These are phyloP conservation scores for Penicillium sp. DNA, from an alignment of 2,329 filamentous ascomycete genomes.

Conservation along the genomic window DNA sequence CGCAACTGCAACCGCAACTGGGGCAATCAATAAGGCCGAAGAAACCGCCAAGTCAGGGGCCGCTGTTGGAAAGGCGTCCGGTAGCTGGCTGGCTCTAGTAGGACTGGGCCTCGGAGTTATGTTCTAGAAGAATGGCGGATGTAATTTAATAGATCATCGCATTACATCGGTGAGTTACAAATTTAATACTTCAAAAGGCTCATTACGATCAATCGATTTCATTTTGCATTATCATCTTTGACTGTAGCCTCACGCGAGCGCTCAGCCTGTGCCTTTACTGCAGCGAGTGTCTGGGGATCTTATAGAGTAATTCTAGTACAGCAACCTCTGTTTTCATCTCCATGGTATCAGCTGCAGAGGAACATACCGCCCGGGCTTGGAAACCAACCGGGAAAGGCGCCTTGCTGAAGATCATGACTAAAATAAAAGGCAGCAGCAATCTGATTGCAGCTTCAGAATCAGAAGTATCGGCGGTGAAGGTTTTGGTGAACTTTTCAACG, in stretches of 20 bases:
- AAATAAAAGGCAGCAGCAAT: not conserved
- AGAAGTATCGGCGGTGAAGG: not conserved
- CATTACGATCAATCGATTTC: not conserved
- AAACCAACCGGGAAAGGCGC: not conserved
- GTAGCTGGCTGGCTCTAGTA: conserved; percentile 16
- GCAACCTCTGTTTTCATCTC: not conserved
- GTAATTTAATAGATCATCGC: not conserved
- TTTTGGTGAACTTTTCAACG: too few relatives aligned
- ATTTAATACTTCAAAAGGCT: not conserved
- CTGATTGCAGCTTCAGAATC: not conserved
- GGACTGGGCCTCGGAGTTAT: conserved; percentile 14
- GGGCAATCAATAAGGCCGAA: conserved; percentile 2
- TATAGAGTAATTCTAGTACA: too few relatives aligned
- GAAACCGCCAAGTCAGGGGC: conserved; percentile 13
- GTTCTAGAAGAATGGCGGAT: conserved; percentile 1
- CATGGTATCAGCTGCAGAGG: not conserved
- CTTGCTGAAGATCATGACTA: not conserved
- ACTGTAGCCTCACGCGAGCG: too few relatives aligned
- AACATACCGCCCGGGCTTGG: not conserved
- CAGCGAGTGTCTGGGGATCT: too few relatives aligned
- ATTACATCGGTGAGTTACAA: not conserved
- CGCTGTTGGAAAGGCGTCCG: conserved; percentile 8
- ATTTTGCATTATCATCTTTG: not conserved
- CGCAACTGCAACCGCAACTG: not conserved
- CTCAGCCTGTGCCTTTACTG: too few relatives aligned